Evolutionary conservation across 371 early-diverging fungal genomes (phyloP).

Genomic region (Umbelopsis sp.): DNA sequence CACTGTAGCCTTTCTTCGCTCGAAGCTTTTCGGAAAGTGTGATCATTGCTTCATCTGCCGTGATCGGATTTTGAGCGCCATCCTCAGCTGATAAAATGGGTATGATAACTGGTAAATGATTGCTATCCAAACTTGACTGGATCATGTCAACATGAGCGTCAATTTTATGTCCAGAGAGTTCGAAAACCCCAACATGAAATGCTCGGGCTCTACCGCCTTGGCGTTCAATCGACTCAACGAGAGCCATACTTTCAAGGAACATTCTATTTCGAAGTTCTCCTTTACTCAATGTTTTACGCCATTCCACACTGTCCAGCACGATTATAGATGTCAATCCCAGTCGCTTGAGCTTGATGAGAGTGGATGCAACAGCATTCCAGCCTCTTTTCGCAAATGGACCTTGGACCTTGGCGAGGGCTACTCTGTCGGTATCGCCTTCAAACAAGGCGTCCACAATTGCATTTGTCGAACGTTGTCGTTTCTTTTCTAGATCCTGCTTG

Average conservation of each 20-base stretch:
- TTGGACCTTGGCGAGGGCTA: slow-evolving; percentile 67
- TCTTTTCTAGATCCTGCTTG: slow-evolving; percentile 21
- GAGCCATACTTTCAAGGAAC: slow-evolving; percentile 59
- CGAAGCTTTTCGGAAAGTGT: slow-evolving; percentile 32
- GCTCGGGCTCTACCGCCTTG: slow-evolving; percentile 80
- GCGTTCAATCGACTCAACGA: slow-evolving; percentile 75
- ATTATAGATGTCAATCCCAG: slow-evolving; percentile 76
- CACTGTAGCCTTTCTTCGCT: slow-evolving; percentile 22
- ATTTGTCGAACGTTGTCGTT: slow-evolving; percentile 33
- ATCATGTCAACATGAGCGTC: slow-evolving; percentile 44
- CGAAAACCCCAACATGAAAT: slow-evolving; percentile 42
- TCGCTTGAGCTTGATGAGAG: slow-evolving; percentile 69
- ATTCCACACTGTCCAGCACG: slow-evolving; percentile 60
- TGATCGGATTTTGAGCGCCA: slow-evolving; percentile 33
- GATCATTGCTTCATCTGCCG: slow-evolving; percentile 35
- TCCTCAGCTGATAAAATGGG: slow-evolving; percentile 36
- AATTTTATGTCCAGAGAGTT: slow-evolving; percentile 26
- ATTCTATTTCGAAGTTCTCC: slow-evolving; percentile 46
- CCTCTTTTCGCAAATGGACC: slow-evolving; percentile 55
- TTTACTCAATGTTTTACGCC: slow-evolving; percentile 34
- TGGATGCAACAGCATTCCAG: slow-evolving; percentile 58
- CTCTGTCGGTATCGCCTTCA: slow-evolving; percentile 48
- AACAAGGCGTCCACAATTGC: slow-evolving; percentile 57
- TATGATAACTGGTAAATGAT: slow-evolving; percentile 49
- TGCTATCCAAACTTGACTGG: slow-evolving; percentile 39